Conservation (phyloP, 1,139 yeast species). For the Suhomyces maxii region DNA sequence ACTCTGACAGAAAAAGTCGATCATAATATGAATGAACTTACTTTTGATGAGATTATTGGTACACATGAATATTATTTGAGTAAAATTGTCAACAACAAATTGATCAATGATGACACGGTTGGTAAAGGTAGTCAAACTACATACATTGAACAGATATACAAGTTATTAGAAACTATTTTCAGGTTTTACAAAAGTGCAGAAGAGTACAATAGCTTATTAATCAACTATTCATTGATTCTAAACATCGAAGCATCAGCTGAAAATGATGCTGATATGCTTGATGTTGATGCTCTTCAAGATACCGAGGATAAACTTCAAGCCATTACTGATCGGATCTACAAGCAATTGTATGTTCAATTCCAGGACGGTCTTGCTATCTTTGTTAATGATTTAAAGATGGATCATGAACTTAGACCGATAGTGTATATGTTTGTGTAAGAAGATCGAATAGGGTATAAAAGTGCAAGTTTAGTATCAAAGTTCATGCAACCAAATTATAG, state of each 20-base stretch:
- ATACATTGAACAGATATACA: constrained; percentile 48
- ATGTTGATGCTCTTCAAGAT: constrained; percentile 14
- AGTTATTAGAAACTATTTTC: constrained; percentile 41
- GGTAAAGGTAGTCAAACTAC: constrained; percentile 44
- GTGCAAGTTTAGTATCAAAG: too few species aligned
- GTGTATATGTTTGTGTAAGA: constrained; percentile 7
- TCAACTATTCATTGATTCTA: constrained; percentile 27
- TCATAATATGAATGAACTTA: constrained; percentile 23
- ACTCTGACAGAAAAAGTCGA: constrained; percentile 9
- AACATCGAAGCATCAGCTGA: constrained; percentile 24
- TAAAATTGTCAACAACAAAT: constrained; percentile 39
- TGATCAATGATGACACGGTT: constrained; percentile 33
- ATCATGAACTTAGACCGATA: constrained; percentile 27
- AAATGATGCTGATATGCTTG: constrained; percentile 3
- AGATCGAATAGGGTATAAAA: too few species aligned
- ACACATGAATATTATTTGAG: constrained; percentile 43
- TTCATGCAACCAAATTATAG: too few species aligned
- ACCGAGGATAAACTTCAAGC: constrained; percentile 27
- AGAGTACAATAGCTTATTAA: constrained; percentile 39
- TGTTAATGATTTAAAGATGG: constrained; percentile 31
- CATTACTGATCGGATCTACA: constrained; percentile 27
- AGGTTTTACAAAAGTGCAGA: constrained; percentile 46
- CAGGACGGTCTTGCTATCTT: constrained; percentile 20
- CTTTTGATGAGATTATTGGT: constrained; percentile 50
- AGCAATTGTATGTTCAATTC: constrained; percentile 27